A percentile compares a stretch with the other conserved stretches of the same genome.
Evolutionary conservation across 2,329 filamentous ascomycete genomes (phyloP).

Genomic region (Penicillium sp.): DNA sequence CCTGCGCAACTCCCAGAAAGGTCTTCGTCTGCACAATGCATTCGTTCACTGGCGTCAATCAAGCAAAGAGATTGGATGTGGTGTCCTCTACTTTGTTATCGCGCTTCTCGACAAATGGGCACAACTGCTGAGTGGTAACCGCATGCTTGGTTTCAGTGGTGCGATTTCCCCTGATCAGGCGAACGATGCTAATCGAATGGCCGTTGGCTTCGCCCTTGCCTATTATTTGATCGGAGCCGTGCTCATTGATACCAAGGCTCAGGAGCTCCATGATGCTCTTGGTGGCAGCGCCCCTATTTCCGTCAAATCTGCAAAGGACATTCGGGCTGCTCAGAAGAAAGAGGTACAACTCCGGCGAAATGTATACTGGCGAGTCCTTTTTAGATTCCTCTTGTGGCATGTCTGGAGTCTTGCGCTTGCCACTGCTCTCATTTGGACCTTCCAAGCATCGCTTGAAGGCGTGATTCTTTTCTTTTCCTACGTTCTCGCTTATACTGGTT

Average conservation of each 20-base stretch:
- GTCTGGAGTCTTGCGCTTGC: conserved; percentile 54
- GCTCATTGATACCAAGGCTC: conserved; percentile 55
- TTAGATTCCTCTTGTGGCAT: conserved; percentile 51
- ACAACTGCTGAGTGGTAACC: conserved; percentile 47
- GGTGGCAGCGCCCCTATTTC: conserved; percentile 43
- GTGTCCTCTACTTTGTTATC: conserved; percentile 54
- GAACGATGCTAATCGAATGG: conserved; percentile 43
- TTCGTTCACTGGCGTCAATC: conserved; percentile 60
- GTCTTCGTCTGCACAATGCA: conserved; percentile 55
- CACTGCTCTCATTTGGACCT: conserved; percentile 52
- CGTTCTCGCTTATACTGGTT: conserved; percentile 50
- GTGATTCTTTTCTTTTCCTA: conserved; percentile 53
- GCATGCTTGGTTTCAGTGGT: conserved; percentile 41
- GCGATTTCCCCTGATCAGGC: conserved; percentile 8
- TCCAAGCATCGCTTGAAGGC: conserved; percentile 44
- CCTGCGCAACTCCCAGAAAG: conserved; percentile 54
- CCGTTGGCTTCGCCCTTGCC: conserved; percentile 55
- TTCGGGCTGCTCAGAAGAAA: conserved; percentile 46
- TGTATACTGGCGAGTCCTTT: conserved; percentile 53
- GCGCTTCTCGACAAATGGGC: conserved; percentile 58
- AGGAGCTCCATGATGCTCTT: conserved; percentile 49
- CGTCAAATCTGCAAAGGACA: conserved; percentile 43
- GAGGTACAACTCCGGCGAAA: conserved; percentile 48
- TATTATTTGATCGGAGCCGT: conserved; percentile 59
- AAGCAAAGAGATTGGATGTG: conserved; percentile 54